phyloP scores from a whole-genome alignment of 2,329 filamentous ascomycete genomes.

The Hymenoscyphus scutula region DNA sequence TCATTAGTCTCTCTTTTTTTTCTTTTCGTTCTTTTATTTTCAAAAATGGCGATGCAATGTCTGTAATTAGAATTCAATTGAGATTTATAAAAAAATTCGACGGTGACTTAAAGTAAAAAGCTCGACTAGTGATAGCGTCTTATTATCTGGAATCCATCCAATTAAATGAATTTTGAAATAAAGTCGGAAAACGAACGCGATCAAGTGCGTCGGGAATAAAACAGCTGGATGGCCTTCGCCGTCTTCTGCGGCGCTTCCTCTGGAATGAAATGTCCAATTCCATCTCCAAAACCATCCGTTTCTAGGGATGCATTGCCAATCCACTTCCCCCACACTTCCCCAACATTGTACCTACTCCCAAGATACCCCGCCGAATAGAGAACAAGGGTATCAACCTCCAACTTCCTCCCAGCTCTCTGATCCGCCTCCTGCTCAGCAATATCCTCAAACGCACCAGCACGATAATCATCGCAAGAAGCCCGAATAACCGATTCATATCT shows the following conservation, averaged over 20 bases:
- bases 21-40: too few relatives aligned
- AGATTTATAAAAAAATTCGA: too few relatives aligned
- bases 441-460: conserved; percentile 43
- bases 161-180: too few relatives aligned
- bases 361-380: conserved; percentile 44
- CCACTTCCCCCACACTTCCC: conserved; percentile 45
- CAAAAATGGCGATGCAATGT: too few relatives aligned
- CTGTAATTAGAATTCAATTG: too few relatives aligned
- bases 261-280: conserved; percentile 46
- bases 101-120: too few relatives aligned
- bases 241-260: conserved; percentile 44
- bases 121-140: too few relatives aligned
- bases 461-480: conserved; percentile 48
- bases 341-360: conserved; percentile 44
- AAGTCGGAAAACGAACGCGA: neutral
- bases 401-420: conserved; percentile 44
- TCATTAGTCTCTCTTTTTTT: too few relatives aligned
- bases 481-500: conserved; percentile 42
- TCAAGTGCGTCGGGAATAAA: conserved; percentile 15
- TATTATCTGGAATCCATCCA: too few relatives aligned
- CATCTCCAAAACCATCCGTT: conserved; percentile 37
- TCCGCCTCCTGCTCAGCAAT: conserved; percentile 44
- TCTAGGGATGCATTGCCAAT: conserved; percentile 37
- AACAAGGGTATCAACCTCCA: conserved; percentile 43
- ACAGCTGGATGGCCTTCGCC: conserved; percentile 22